Conservation (phyloP, 768 basidiomycete species). For the Termitomyces sp. region DNA sequence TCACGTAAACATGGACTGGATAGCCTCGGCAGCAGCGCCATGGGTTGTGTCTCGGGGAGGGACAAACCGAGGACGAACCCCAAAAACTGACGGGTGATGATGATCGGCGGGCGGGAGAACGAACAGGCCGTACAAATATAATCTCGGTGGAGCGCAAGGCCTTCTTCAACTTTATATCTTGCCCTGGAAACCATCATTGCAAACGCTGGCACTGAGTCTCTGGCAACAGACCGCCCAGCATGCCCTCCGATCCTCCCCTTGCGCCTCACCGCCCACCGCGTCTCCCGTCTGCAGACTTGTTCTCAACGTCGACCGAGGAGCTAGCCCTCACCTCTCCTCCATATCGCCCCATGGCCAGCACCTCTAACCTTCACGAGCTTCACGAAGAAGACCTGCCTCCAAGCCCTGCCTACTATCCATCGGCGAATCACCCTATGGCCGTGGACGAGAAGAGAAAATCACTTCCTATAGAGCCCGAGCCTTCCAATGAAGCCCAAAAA, state of each 20-base stretch:
- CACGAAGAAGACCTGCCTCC: constrained; percentile 19
- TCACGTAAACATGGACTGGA: neutral
- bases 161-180: neutral
- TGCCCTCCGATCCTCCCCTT: neutral
- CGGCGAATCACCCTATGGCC: constrained; percentile 18
- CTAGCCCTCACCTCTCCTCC: constrained; percentile 32
- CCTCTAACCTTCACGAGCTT: constrained; percentile 30
- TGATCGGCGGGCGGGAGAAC: constrained; percentile 2
- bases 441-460: constrained; percentile 19
- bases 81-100: neutral
- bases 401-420: constrained; percentile 27
- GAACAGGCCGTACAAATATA: neutral
- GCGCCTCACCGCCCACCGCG: neutral
- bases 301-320: constrained; percentile 19
- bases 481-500: constrained; percentile 18
- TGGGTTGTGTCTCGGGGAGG: neutral
- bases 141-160: neutral
- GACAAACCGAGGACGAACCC: neutral
- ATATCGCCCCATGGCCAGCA: constrained; percentile 33
- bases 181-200: constrained; percentile 14
- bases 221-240: neutral
- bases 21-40: neutral
- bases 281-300: constrained; percentile 7
- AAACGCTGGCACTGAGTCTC: neutral
- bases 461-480: constrained; percentile 22